A percentile compares a stretch with the other conserved stretches of the same genome.
Evolutionary conservation across 2,329 filamentous ascomycete genomes (phyloP).

Genomic region (Metarhizium sp.): DNA sequence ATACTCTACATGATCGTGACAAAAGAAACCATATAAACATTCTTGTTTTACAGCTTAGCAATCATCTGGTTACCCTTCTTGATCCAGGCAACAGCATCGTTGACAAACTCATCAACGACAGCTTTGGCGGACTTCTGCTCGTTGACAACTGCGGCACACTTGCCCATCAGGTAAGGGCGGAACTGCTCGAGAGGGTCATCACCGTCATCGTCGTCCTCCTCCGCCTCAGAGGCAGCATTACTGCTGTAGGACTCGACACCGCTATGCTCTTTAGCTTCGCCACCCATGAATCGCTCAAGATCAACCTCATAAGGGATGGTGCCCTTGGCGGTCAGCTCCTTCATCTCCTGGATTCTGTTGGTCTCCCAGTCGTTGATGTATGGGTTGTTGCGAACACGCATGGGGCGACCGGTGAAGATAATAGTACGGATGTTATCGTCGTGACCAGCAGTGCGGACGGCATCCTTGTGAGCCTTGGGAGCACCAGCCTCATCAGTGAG

Average conservation of each 20-base stretch:
- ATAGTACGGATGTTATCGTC: conserved; percentile 96
- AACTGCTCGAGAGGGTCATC: conserved; percentile 90
- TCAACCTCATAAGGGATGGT: conserved; percentile 91
- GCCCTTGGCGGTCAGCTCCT: conserved; percentile 81
- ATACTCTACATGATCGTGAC: conserved; percentile 14
- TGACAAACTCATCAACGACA: conserved; percentile 90
- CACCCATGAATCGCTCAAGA: conserved; percentile 65
- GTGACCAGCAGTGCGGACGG: conserved; percentile 81
- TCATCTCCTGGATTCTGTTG: conserved; percentile 83
- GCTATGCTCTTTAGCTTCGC: conserved; percentile 57
- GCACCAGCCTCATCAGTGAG: conserved; percentile 91
- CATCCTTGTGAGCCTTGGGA: conserved; percentile 88
- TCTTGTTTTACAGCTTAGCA: conserved; percentile 53
- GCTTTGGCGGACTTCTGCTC: conserved; percentile 86
- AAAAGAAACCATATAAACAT: conserved; percentile 6
- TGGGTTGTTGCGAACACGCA: conserved; percentile 85
- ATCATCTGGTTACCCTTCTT: conserved; percentile 59
- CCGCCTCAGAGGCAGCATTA: conserved; percentile 50
- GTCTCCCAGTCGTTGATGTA: conserved; percentile 97
- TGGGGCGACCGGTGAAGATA: conserved; percentile 94
- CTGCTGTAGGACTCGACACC: conserved; percentile 46
- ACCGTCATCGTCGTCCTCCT: conserved; percentile 60
- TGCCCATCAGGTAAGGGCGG: conserved; percentile 89
- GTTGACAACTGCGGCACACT: conserved; percentile 87
- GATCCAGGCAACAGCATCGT: conserved; percentile 65